Evolutionary conservation across 2,329 filamentous ascomycete species (phyloP).

Genomic region (Aureobasidium lini): DNA sequence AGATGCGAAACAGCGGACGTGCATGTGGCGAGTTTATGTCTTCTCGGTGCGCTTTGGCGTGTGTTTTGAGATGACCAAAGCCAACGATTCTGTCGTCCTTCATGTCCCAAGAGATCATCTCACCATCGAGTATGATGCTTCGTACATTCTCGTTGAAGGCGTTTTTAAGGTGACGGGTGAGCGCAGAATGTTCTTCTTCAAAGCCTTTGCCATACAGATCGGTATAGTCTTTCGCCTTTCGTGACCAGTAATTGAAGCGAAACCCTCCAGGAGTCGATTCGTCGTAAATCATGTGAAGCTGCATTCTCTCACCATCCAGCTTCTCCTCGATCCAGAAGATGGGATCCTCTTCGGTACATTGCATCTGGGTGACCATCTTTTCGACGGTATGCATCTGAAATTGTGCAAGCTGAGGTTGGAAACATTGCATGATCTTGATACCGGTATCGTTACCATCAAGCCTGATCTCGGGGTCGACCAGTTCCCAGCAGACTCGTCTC

Average conservation of each 20-base stretch:
- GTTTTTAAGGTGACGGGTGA: conserved; percentile 70
- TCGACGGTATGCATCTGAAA: conserved; percentile 81
- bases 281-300: conserved; percentile 83
- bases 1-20: conserved; percentile 74
- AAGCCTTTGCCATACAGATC: conserved; percentile 81
- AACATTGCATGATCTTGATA: conserved; percentile 83
- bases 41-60: conserved; percentile 70
- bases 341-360: conserved; percentile 59
- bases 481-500: conserved; percentile 87
- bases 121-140: conserved; percentile 87
- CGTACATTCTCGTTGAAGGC: conserved; percentile 72
- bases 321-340: conserved; percentile 98
- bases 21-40: conserved; percentile 60
- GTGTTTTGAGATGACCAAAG: conserved; percentile 90
- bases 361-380: conserved; percentile 65
- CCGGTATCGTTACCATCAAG: conserved; percentile 69
- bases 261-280: conserved; percentile 58
- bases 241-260: conserved; percentile 82
- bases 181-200: conserved; percentile 58
- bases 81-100: conserved; percentile 74
- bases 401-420: conserved; percentile 89
- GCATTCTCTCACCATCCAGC: conserved; percentile 92
- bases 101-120: conserved; percentile 98
- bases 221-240: conserved; percentile 93
- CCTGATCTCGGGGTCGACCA: conserved; percentile 64